A percentile compares a stretch with the other conserved stretches of the same genome.
Evolutionary conservation across 345 rosid genomes (phyloP).

Genomic region (Orychophragmus violaceus): DNA sequence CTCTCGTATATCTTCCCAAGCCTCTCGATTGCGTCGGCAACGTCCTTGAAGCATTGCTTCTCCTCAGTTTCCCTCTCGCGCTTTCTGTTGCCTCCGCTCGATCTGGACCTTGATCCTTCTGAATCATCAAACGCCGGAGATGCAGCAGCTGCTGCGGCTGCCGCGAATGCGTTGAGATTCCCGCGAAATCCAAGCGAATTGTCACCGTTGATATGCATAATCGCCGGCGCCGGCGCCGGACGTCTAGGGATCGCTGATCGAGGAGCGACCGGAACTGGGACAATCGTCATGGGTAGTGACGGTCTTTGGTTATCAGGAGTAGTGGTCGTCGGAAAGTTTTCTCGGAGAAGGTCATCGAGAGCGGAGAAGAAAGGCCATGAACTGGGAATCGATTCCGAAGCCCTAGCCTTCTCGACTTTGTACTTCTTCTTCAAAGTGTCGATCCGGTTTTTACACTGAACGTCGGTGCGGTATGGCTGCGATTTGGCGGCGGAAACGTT

Average conservation of each 20-base stretch:
- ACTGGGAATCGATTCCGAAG: conserved; percentile 49
- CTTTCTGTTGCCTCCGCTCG: conserved; percentile 26
- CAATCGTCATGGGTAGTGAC: conserved; percentile 41
- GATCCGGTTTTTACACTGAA: conserved; percentile 97
- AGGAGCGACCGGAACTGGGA: conserved; percentile 33
- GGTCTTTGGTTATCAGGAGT: conserved; percentile 25
- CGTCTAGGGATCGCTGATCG: conserved; percentile 37
- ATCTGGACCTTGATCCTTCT: conserved; percentile 30
- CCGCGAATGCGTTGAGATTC: conserved; percentile 79
- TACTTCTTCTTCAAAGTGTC: conserved; percentile 96
- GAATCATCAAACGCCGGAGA: conserved; percentile 32
- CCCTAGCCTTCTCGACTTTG: conserved; percentile 84
- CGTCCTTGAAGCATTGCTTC: conserved; percentile 50
- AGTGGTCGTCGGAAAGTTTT: conserved; percentile 40
- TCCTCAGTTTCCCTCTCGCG: conserved; percentile 29
- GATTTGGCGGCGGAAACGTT: conserved; percentile 49
- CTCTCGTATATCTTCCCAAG: conserved; percentile 82
- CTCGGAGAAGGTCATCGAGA: conserved; percentile 70
- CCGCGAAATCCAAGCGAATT: conserved; percentile 44
- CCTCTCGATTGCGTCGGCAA: conserved; percentile 66
- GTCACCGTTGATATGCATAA: conserved; percentile 37
- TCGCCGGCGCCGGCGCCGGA: conserved; percentile 43
- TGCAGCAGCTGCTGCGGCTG: conserved; percentile 56
- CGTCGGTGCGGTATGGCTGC: conserved; percentile 88
- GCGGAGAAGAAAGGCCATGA: conserved; percentile 84